Percentiles rank a stretch among this genome's conserved stretches.
These are phyloP conservation scores for Crepidotus variabilis DNA, from an alignment of 768 basidiomycete genomes.

Conservation along the genomic window DNA sequence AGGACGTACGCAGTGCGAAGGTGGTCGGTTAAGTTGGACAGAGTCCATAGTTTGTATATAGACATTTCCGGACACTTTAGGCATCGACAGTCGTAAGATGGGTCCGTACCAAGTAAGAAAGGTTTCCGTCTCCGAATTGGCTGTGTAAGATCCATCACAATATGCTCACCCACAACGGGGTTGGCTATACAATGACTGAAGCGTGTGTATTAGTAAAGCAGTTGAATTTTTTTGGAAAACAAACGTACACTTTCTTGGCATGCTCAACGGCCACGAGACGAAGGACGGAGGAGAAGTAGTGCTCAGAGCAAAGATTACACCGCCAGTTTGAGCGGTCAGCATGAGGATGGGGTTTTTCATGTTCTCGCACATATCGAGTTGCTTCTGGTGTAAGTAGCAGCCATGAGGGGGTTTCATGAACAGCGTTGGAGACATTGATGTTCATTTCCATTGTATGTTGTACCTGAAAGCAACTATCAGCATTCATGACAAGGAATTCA, in stretches of 20 bases:
- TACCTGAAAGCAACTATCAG: conserved; percentile 7
- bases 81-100: conserved; percentile 16
- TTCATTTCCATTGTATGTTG: conserved; percentile 11
- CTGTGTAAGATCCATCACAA: conserved; percentile 10
- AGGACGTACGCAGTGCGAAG: conserved; percentile 13
- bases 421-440: not conserved
- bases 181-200: conserved; percentile 13
- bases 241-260: conserved; percentile 14
- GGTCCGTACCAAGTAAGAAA: conserved; percentile 16
- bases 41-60: conserved; percentile 18
- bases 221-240: not conserved
- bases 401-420: conserved; percentile 17
- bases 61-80: conserved; percentile 14
- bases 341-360: conserved; percentile 16
- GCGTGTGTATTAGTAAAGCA: not conserved
- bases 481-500: not conserved
- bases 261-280: conserved; percentile 11
- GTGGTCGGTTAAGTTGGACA: conserved; percentile 13
- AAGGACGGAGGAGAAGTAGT: conserved; percentile 9
- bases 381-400: conserved; percentile 17
- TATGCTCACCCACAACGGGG: conserved; percentile 14
- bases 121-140: conserved; percentile 10
- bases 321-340: conserved; percentile 14
- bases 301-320: conserved; percentile 19
- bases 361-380: conserved; percentile 16